Percentiles rank a stretch among this genome's conserved stretches.
These are phyloP conservation scores for Lachnellula willkommii DNA, from an alignment of 2,329 filamentous ascomycete species.

Conservation along the genomic window DNA sequence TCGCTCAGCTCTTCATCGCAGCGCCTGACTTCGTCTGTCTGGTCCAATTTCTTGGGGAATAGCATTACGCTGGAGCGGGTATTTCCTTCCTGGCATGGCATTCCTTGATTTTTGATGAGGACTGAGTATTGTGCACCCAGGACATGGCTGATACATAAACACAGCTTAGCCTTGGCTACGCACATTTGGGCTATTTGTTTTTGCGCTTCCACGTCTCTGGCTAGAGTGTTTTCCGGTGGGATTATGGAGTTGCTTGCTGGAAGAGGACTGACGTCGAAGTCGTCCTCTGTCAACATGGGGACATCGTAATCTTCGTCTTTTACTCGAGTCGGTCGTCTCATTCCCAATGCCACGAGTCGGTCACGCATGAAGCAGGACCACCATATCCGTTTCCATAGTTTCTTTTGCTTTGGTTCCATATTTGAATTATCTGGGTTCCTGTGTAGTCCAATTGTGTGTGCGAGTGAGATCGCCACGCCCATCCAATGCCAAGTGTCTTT, in stretches of 20 bases:
- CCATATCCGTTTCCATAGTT: constrained; percentile 92
- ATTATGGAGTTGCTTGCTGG: constrained; percentile 64
- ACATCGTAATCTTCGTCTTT: constrained; percentile 93
- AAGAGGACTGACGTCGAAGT: constrained; percentile 73
- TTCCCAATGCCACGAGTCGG: constrained; percentile 83
- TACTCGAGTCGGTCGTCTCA: constrained; percentile 87
- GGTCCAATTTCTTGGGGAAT: constrained; percentile 79
- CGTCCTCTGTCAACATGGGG: constrained; percentile 76
- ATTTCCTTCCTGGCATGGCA: constrained; percentile 67
- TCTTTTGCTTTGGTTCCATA: constrained; percentile 68
- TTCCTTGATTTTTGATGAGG: constrained; percentile 74
- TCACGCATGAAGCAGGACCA: constrained; percentile 98
- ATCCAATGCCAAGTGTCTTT: constrained; percentile 99
- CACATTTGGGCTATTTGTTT: constrained; percentile 79
- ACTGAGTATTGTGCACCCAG: constrained; percentile 90
- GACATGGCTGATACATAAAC: constrained; percentile 83
- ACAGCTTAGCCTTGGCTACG: constrained; percentile 85
- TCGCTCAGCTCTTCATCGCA: constrained; percentile 75
- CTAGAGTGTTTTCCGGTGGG: constrained; percentile 62
- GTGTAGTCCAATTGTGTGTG: constrained; percentile 89
- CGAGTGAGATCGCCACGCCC: constrained; percentile 88
- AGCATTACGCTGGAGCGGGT: constrained; percentile 76
- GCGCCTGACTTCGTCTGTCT: constrained; percentile 68
- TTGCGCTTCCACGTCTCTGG: constrained; percentile 69
- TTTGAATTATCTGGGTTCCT: constrained; percentile 74